Evolutionary conservation across 306 rosid species (phyloP).

Genomic region (Prunus campanulata): DNA sequence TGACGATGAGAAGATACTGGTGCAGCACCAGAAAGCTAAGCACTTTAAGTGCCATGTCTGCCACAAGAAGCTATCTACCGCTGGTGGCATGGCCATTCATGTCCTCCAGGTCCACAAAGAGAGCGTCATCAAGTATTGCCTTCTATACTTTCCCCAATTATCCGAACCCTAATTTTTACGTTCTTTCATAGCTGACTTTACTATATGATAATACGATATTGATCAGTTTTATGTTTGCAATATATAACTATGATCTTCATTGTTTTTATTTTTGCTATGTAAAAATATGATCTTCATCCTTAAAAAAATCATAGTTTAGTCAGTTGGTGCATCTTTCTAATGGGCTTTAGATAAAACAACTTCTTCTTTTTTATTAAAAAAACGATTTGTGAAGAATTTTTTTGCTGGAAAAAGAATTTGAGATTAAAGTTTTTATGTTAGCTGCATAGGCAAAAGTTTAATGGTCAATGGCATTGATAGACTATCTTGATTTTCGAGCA

Average conservation of each 20-base stretch:
- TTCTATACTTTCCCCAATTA: not conserved
- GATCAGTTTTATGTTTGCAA: not conserved
- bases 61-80: constrained; percentile 98
- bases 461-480: not conserved
- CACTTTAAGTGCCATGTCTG: constrained; percentile 98
- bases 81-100: constrained; percentile 98
- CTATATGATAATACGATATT: not conserved
- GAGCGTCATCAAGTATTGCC: constrained; percentile 73
- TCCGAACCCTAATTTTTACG: not conserved
- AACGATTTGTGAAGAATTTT: not conserved
- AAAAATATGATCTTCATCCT: not conserved
- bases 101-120: constrained; percentile 99
- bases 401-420: not conserved
- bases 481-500: not conserved
- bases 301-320: not conserved
- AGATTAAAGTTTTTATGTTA: not conserved
- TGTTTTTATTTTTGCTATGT: not conserved
- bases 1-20: constrained; percentile 96
- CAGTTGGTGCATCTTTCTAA: not conserved
- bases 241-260: not conserved
- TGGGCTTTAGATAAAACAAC: not conserved
- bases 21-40: constrained; percentile 99
- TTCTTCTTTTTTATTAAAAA: not conserved
- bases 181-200: not conserved
- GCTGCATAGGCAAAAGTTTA: not conserved